These are phyloP conservation scores for Rosa rugosa DNA, from an alignment of 306 rosid species.

Conservation along the genomic window DNA sequence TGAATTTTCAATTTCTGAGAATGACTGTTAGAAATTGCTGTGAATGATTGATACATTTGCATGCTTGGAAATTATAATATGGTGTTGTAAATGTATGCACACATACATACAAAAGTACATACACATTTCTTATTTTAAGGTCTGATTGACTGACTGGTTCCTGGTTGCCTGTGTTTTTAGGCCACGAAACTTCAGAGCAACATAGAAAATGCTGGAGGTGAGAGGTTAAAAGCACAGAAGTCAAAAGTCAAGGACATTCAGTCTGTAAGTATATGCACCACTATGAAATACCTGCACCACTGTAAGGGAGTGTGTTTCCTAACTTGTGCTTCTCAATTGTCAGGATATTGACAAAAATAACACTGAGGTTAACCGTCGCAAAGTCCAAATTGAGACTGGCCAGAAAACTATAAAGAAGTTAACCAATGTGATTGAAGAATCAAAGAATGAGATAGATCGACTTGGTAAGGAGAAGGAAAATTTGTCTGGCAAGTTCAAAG, in stretches of 20 bases:
- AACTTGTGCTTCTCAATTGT: conserved; percentile 33
- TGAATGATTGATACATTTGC: neutral
- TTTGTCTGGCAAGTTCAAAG: conserved; percentile 54
- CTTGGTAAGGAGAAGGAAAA: conserved; percentile 67
- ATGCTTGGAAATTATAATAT: neutral
- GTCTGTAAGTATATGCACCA: conserved; percentile 59
- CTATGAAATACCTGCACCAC: conserved; percentile 20
- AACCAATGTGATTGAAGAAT: conserved; percentile 76
- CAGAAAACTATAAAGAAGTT: conserved; percentile 77
- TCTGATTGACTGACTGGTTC: conserved; percentile 11
- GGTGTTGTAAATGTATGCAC: neutral
- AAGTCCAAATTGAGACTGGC: conserved; percentile 88
- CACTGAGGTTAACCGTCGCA: conserved; percentile 87
- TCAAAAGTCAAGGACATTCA: conserved; percentile 78
- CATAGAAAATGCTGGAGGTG: conserved; percentile 93
- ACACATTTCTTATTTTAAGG: neutral
- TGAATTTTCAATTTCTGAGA: neutral
- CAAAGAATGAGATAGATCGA: conserved; percentile 71
- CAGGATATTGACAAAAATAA: conserved; percentile 79
- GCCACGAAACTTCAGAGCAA: conserved; percentile 72
- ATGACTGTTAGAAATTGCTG: neutral
- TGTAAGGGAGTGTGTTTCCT: conserved; percentile 24
- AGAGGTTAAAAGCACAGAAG: conserved; percentile 75
- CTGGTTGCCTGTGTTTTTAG: conserved; percentile 37
- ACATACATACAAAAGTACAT: neutral